Base-by-base conservation (phyloP, 1,139 yeast species). In the Candida neerlandica region DNA sequence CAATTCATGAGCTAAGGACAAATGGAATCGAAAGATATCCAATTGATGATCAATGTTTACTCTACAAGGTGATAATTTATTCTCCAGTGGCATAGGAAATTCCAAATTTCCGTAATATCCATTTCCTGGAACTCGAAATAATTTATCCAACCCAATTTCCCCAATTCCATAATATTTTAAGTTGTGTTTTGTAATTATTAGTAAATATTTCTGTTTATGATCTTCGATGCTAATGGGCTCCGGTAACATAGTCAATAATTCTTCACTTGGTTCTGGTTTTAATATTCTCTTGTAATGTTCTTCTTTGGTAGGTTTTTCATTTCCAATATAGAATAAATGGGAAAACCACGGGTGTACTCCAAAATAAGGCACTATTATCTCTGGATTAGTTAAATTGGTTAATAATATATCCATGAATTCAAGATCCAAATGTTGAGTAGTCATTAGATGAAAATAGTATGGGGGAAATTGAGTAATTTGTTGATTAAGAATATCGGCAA, bases 321-420 rank as follows among this genome's bases (percentile, higher is more conserved):
- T 56, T 2, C 44, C 49, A 2, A 46, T 47, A 9, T 80, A 70
- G 54, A 83, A 85, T 29, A 85, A 58, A 65, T 92, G 96, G 1
- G 83, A 69, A 60, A 81, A 90, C 97, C 97, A 92, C 0, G 98
- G 98, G 64, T 94, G 98, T 4, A 89, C 73, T 0, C 98, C 99
- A 63, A 84, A 85, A 47, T 85, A 82, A 0, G 94, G 86, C 0
- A 77, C 66, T 1, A 86, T 66, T 27, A 58, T 43, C 2, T 55
- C 42, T 5, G 54, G 56, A 4, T 64, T 63, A 1, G 55, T 55
- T 2, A 65, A 50, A 10, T 59, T 57, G 2, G 60, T 65, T 7
- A 73, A 66, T 30, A 78, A 51, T 6, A 51, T 44, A 46, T 69
- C 67, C 18, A 81, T 63, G 48, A 69, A 57, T 7, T 65, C 63